These are phyloP conservation scores for Lophiostoma macrostomum DNA, from an alignment of 495 filamentous ascomycete genomes.

Conservation along the genomic window DNA sequence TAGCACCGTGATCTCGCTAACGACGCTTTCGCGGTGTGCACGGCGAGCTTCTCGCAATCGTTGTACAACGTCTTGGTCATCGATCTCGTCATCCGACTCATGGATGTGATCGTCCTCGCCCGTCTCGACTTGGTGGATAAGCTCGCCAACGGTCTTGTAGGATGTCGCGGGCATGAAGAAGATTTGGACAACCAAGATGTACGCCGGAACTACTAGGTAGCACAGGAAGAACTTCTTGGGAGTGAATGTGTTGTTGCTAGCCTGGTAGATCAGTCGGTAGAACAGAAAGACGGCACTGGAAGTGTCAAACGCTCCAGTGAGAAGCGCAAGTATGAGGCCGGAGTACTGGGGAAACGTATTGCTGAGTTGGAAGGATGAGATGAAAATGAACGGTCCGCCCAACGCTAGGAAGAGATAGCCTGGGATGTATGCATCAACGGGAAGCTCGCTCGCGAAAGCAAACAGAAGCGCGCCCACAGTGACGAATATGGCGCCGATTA, in stretches of 20 bases:
- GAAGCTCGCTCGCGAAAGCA: conserved; percentile 61
- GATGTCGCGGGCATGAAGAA: conserved; percentile 73
- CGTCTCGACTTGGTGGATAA: conserved; percentile 68
- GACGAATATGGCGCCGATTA: conserved; percentile 69
- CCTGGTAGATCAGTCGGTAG: conserved; percentile 74
- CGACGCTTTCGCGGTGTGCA: conserved; percentile 62
- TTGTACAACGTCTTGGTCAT: conserved; percentile 24
- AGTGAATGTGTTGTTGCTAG: conserved; percentile 57
- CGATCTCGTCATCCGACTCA: conserved; percentile 46
- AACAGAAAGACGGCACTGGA: conserved; percentile 83
- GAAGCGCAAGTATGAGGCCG: conserved; percentile 75
- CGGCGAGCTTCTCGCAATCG: conserved; percentile 53
- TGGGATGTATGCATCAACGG: conserved; percentile 71
- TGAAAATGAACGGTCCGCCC: conserved; percentile 87
- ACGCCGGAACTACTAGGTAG: conserved; percentile 71
- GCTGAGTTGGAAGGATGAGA: conserved; percentile 86
- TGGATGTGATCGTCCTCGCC: conserved; percentile 43
- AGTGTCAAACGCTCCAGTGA: conserved; percentile 88
- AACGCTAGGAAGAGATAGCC: conserved; percentile 81
- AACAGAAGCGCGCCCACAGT: conserved; percentile 67
- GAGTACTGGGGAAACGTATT: conserved; percentile 87
- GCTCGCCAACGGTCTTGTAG: conserved; percentile 85
- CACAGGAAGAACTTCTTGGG: conserved; percentile 69
- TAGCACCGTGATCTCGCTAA: conserved; percentile 70
- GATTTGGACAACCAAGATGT: conserved; percentile 67